Conservation (phyloP, 257 asterid species). For the Solanum ossicruentum region DNA sequence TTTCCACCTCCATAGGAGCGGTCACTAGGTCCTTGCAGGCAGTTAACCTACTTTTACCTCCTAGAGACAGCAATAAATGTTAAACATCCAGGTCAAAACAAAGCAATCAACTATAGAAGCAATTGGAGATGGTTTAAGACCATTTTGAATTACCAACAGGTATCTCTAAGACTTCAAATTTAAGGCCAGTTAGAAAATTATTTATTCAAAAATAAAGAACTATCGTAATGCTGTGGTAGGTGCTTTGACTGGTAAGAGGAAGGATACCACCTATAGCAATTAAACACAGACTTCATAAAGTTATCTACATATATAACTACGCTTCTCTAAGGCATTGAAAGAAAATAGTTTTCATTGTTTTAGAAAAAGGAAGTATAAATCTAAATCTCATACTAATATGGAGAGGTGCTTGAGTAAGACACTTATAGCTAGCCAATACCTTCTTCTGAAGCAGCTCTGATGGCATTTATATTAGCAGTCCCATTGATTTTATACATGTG, state of each 20-base stretch:
- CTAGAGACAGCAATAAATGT: neutral
- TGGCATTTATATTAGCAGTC: slow-evolving; percentile 92
- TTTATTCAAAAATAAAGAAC: neutral
- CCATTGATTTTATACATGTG: slow-evolving; percentile 93
- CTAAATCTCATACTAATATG: neutral
- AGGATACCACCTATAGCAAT: neutral
- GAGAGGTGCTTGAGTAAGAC: neutral
- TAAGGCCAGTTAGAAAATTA: neutral
- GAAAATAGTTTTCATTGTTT: neutral
- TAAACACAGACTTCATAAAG: neutral
- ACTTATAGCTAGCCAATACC: slow-evolving; percentile 26
- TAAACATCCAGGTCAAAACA: neutral
- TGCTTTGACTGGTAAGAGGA: neutral
- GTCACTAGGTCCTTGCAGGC: neutral
- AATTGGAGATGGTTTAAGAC: neutral
- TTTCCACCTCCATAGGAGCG: neutral
- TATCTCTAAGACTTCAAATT: neutral
- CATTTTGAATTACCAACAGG: neutral
- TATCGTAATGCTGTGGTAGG: neutral
- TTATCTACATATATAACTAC: neutral
- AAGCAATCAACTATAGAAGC: neutral
- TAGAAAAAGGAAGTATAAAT: neutral
- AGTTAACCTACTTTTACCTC: neutral
- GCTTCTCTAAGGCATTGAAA: neutral
- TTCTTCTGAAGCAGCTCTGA: slow-evolving; percentile 90